Evolutionary conservation across 306 rosid species (phyloP).

Genomic region (Inga leiocalycina): DNA sequence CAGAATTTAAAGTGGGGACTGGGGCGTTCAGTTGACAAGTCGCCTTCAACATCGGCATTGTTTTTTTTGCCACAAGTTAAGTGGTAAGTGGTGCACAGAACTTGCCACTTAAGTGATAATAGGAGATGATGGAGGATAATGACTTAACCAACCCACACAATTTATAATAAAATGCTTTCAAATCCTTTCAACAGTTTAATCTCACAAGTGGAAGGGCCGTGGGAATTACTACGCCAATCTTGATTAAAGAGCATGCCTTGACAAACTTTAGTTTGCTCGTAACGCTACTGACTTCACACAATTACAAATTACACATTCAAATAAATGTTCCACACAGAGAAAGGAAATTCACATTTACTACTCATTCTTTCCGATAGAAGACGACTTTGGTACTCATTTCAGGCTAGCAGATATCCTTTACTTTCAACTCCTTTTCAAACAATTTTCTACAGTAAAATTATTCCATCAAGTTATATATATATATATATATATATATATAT

Average conservation of each 20-base stretch:
- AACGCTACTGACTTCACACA: not conserved
- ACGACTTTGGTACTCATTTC: not conserved
- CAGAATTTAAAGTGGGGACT: not conserved
- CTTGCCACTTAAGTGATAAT: not conserved
- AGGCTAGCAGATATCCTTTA: not conserved
- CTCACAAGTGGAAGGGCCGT: not conserved
- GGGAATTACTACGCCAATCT: not conserved
- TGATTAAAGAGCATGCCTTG: not conserved
- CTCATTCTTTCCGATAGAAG: not conserved
- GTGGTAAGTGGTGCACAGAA: not conserved
- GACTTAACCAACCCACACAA: not conserved
- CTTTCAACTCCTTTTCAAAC: not conserved
- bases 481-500: not conserved
- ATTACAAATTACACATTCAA: not conserved
- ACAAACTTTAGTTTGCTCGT: not conserved
- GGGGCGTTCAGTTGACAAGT: not conserved
- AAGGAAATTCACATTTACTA: not conserved
- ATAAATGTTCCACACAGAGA: not conserved
- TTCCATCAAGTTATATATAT: not conserved
- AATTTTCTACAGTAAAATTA: not conserved
- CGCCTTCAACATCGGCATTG: not conserved
- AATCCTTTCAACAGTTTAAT: not conserved
- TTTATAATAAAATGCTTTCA: not conserved
- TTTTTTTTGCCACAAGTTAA: not conserved
- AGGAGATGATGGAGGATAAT: not conserved